Base-by-base conservation (phyloP, 1,284 basidiomycete genomes). In the Puccinia polysora region DNA sequence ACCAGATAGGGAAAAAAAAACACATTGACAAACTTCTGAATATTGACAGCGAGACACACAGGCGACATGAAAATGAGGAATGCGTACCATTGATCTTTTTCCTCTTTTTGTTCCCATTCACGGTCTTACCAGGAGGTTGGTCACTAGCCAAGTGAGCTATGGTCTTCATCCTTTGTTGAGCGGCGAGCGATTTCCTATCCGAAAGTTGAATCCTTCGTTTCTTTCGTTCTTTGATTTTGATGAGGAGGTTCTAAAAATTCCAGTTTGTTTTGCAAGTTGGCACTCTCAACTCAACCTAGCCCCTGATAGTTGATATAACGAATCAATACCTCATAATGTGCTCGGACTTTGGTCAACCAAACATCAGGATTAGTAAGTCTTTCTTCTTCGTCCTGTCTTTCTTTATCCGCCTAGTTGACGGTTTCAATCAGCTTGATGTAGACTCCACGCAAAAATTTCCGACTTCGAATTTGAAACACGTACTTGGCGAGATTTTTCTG, bases 121-220 rank as follows among this genome's bases (percentile, higher is more conserved):
- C 79, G 73, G 93, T 40, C 47, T 70, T 70, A 4, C 47, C 58
- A 25, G 58, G 56, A 18, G 43, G 32, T 45, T 70, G 68, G 36
- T 82, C 82, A 4, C 87, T 88, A 0, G 95, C 96, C 23, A 99
- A 82, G 47, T 86, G 89, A 0, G 96, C 92, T 58, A 99, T 97
- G 75, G 85, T 92, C 82, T 97, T 97, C 95, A 98, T 98, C 75
- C 95, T 83, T 59, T 90, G 91, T 81, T 98, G 96, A 0, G 94
- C 89, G 4, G 91, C 94, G 2, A 93, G 89, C 75, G 91, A 95
- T 82, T 98, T 98, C 52, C 96, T 82, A 78, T 94, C 93, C 18
- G 85, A 88, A 56, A 98, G 82, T 56, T 93, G 91, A 5, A 89
- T 90, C 77, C 87, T 89, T 58, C 88, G 83, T 76, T 91, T 84